Base-by-base conservation (phyloP, 208 protist genomes). In the Acanthamoeba healyi region DNA sequence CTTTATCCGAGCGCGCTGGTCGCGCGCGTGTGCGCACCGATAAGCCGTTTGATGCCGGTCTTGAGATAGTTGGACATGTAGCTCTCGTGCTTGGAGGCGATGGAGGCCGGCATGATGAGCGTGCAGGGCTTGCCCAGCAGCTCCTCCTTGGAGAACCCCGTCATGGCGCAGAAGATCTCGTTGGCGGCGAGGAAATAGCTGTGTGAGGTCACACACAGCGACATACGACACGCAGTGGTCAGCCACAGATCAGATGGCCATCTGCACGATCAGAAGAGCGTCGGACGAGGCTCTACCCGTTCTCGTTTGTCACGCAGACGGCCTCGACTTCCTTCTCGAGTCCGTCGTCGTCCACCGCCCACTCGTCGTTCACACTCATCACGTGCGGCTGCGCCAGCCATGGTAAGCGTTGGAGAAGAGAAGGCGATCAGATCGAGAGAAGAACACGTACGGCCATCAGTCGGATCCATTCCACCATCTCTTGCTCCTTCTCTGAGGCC, bases 401-500 rank as follows among this genome's bases (percentile, higher is more conserved):
- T n/a, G n/a, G n/a, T n/a, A n/a, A n/a, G n/a, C n/a, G n/a, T n/a
- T n/a, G n/a, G n/a, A n/a, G n/a, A n/a, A 15, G 14, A 24, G 12
- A 54, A 51, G 2, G 9, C 42, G 40, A 14, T 24, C 10, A 29
- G 67, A 17, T 1, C 46, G 38, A 24, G 42, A 15, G 9, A 12
- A 34, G 54, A 32, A 67, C 54, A 10, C 40, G 77, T 86, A 86
- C 77, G n/a, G 77, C 77, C 77, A 86, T 86, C 77, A 86, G 19
- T 51, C 77, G 77, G 77, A 86, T 86, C 77, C 77, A 86, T 12
- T 86, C 77, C 29, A 86, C 77, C 44, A 86, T 86, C 77, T 86
- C 77, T 22, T 86, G 77, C 44, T 86, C 77, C n/a, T 58, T 86
- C 3, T 86, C 77, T 15, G 77, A 86, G 3, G 77, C 77, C 46